Evolutionary conservation across 345 rosid genomes (phyloP).

Genomic region (Brassica incana): DNA sequence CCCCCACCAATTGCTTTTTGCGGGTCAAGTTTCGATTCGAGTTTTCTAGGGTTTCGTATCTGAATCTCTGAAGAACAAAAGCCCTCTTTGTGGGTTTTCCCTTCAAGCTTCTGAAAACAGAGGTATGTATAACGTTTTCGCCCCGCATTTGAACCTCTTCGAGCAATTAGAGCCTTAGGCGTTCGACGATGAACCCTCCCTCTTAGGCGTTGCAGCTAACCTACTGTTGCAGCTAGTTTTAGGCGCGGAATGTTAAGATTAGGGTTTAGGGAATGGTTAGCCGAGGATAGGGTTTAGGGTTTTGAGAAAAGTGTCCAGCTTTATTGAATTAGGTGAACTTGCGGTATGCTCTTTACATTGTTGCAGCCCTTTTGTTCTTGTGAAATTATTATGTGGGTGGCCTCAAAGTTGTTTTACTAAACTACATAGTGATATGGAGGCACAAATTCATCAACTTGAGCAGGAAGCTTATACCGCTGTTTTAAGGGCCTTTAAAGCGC

Average conservation of each 20-base stretch:
- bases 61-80: slow-evolving; percentile 19
- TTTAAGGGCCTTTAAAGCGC: slow-evolving; percentile 96
- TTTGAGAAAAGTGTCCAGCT: slow-evolving; percentile 9
- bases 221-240: not conserved
- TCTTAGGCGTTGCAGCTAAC: too few relatives aligned
- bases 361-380: not conserved
- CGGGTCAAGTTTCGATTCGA: slow-evolving; percentile 28
- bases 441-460: slow-evolving; percentile 88
- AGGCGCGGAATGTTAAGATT: not conserved
- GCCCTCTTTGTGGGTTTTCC: not conserved
- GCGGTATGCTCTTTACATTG: not conserved
- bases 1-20: slow-evolving; percentile 8
- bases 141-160: slow-evolving; percentile 9
- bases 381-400: not conserved
- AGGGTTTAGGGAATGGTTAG: slow-evolving; percentile 34
- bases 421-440: slow-evolving; percentile 63
- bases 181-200: too few relatives aligned
- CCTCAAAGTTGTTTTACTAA: not conserved
- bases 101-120: slow-evolving; percentile 6
- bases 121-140: slow-evolving; percentile 16
- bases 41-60: slow-evolving; percentile 40
- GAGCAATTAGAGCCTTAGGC: not conserved
- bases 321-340: not conserved
- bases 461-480: slow-evolving; percentile 97
- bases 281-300: slow-evolving; percentile 27